Conservation (phyloP, 495 filamentous ascomycete genomes). For the Physcia stellaris region DNA sequence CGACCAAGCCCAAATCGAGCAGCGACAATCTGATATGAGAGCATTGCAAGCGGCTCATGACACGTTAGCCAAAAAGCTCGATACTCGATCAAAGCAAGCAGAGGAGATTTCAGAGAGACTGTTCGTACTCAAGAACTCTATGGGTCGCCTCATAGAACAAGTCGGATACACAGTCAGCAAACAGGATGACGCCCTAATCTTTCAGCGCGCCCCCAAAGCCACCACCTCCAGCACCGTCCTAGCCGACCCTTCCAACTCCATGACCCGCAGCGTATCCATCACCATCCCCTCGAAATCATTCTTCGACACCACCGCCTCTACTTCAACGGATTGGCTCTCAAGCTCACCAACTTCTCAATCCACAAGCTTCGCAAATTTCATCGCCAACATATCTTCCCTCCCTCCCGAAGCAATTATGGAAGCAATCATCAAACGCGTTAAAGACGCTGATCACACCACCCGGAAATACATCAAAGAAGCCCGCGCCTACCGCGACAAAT, state of each 20-base stretch:
- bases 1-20: slow-evolving; percentile 40
- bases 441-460: slow-evolving; percentile 78
- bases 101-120: slow-evolving; percentile 74
- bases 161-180: slow-evolving; percentile 70
- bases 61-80: too few relatives aligned
- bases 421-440: slow-evolving; percentile 68
- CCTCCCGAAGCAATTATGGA: slow-evolving; percentile 74
- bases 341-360: slow-evolving; percentile 51
- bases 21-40: slow-evolving; percentile 43
- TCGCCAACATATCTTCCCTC: slow-evolving; percentile 56
- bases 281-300: slow-evolving; percentile 20
- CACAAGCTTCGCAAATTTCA: slow-evolving; percentile 54
- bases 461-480: slow-evolving; percentile 86
- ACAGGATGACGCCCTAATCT: slow-evolving; percentile 55
- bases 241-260: slow-evolving; percentile 42
- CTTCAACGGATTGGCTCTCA: slow-evolving; percentile 64
- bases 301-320: slow-evolving; percentile 35
- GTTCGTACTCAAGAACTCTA: slow-evolving; percentile 60
- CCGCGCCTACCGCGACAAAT: slow-evolving; percentile 73
- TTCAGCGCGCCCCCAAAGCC: slow-evolving; percentile 61
- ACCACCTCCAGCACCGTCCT: slow-evolving; percentile 50
- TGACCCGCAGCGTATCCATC: slow-evolving; percentile 21
- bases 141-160: slow-evolving; percentile 66
- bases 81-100: slow-evolving; percentile 51
- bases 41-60: slow-evolving; percentile 28